phyloP scores from a whole-genome alignment of 345 rosid genomes.

The Boechera stricta region DNA sequence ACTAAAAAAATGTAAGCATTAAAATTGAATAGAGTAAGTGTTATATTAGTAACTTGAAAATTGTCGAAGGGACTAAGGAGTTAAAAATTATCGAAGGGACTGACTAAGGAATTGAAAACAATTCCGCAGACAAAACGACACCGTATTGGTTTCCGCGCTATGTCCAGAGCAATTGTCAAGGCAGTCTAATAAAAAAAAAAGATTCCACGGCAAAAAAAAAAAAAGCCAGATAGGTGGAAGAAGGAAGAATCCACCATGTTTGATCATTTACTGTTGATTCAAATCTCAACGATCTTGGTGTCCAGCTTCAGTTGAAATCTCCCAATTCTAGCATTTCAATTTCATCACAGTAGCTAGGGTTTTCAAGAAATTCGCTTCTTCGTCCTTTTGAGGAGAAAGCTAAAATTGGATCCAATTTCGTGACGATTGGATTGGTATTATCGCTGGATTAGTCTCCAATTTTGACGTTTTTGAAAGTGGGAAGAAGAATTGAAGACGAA shows the following conservation, averaged over 20 bases:
- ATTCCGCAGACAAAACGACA: slow-evolving; percentile 4
- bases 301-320: not conserved
- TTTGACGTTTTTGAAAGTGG: not conserved
- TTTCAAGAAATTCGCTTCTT: slow-evolving; percentile 1
- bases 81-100: no score
- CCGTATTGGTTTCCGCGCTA: not conserved
- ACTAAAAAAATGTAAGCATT: no score
- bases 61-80: no score
- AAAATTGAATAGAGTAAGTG: no score
- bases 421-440: slow-evolving; percentile 9
- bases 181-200: not conserved
- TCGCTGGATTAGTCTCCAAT: not conserved
- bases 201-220: not conserved
- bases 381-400: not conserved
- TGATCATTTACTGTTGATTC: slow-evolving; percentile 38
- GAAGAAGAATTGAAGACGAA: not conserved
- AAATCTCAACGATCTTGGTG: slow-evolving; percentile 18
- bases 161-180: slow-evolving; percentile 7
- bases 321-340: not conserved
- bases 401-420: slow-evolving; percentile 27
- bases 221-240: slow-evolving; percentile 6
- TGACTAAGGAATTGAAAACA: no score
- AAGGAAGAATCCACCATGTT: slow-evolving; percentile 34
- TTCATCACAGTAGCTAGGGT: slow-evolving; percentile 26
- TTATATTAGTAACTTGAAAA: no score